Evolutionary conservation across 805 yeast genomes (phyloP).

Genomic region (Grigorovia jiainica): DNA sequence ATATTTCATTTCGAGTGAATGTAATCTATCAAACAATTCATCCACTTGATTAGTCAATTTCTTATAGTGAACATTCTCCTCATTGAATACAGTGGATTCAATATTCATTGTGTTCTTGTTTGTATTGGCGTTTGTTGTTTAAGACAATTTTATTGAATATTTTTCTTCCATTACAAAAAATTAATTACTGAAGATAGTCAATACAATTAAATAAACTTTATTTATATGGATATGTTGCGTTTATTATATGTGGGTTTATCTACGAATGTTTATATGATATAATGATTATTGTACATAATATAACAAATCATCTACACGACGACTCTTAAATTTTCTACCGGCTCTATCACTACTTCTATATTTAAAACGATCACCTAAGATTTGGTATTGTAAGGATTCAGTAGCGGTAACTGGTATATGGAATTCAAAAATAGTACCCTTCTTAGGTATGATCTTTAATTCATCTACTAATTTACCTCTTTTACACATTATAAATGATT

Average conservation of each 20-base stretch:
- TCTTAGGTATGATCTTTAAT: conserved; percentile 55
- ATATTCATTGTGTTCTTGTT: too few species aligned
- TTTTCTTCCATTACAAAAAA: too few species aligned
- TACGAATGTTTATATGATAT: background rate
- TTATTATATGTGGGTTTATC: background rate
- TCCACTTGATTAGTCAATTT: background rate
- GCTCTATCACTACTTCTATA: conserved; percentile 73
- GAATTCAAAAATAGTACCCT: conserved; percentile 53
- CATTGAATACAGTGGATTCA: background rate
- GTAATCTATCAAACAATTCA: background rate
- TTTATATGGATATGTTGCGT: too few species aligned
- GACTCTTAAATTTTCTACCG: conserved; percentile 75
- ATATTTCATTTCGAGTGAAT: too few species aligned
- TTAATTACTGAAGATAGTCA: too few species aligned
- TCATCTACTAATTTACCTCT: conserved; percentile 45
- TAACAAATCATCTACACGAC: conserved; percentile 53
- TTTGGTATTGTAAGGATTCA: conserved; percentile 44
- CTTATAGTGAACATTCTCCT: background rate
- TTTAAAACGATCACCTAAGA: conserved; percentile 72
- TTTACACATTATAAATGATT: conserved; percentile 49
- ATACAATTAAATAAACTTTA: too few species aligned
- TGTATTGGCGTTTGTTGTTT: too few species aligned
- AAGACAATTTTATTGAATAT: too few species aligned
- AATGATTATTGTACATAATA: conserved; percentile 14
- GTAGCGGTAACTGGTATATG: conserved; percentile 33